Percentiles rank a stretch among this genome's conserved stretches.
These are phyloP conservation scores for Echinosophora koreensis DNA, from an alignment of 306 rosid species.

Conservation along the genomic window DNA sequence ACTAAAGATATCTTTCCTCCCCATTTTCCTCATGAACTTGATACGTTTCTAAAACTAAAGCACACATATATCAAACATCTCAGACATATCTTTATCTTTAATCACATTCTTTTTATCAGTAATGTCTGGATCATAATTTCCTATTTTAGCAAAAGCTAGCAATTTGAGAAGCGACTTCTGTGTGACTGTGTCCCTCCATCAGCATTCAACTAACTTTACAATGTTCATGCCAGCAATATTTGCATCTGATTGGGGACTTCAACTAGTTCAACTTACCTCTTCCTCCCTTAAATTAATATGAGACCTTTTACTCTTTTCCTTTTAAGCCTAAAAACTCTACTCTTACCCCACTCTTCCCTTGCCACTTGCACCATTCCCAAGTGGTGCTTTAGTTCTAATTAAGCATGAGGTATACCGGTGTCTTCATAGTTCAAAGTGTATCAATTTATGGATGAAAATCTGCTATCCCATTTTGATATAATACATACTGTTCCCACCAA, in stretches of 20 bases:
- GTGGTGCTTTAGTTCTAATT: conserved; percentile 35
- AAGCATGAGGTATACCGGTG: conserved; percentile 5
- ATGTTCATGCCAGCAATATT: conserved; percentile 43
- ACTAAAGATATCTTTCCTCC: conserved; percentile 64
- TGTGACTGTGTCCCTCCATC: not conserved
- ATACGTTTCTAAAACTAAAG: conserved; percentile 48
- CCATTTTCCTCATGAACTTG: conserved; percentile 51
- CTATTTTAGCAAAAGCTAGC: conserved; percentile 42
- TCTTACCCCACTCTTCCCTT: conserved; percentile 41
- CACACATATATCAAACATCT: conserved; percentile 48
- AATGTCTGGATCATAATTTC: conserved; percentile 43
- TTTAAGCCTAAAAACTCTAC: conserved; percentile 27
- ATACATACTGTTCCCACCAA: too few species aligned
- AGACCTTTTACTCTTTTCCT: conserved; percentile 44
- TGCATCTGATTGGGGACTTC: conserved; percentile 62
- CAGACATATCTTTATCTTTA: conserved; percentile 55
- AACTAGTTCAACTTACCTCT: conserved; percentile 33
- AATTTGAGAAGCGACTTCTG: conserved; percentile 25
- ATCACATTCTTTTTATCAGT: conserved; percentile 55
- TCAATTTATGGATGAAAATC: not conserved
- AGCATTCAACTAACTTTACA: conserved; percentile 48
- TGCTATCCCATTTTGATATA: too few species aligned
- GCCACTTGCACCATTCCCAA: conserved; percentile 52
- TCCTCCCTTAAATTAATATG: conserved; percentile 27
- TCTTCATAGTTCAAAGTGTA: conserved; percentile 3